Evolutionary conservation across 768 basidiomycete species (phyloP).

Genomic region (Imleria badia): DNA sequence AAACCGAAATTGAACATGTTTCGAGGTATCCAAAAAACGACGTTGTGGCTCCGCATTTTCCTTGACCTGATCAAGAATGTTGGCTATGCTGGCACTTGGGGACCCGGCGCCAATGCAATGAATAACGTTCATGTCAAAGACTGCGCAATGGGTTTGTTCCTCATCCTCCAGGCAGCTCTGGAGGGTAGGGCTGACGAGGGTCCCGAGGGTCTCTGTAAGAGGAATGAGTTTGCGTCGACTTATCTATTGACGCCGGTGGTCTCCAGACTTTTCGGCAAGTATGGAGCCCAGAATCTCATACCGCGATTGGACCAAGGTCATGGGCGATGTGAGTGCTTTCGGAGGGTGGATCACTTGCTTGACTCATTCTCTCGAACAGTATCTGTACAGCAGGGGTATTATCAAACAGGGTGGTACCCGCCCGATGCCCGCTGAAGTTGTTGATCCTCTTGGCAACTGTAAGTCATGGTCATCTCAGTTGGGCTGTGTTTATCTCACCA

Average conservation of each 20-base stretch:
- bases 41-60: conserved; percentile 38
- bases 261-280: conserved; percentile 36
- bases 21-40: conserved; percentile 38
- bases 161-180: conserved; percentile 40
- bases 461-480: conserved; percentile 12
- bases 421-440: conserved; percentile 34
- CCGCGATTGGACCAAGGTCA: conserved; percentile 31
- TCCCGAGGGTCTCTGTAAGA: conserved; percentile 41
- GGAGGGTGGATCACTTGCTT: background rate
- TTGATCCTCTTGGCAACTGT: conserved; percentile 41
- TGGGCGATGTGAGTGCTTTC: conserved; percentile 37
- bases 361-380: conserved; percentile 17
- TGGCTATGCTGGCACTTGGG: conserved; percentile 44
- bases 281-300: conserved; percentile 31
- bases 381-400: conserved; percentile 36
- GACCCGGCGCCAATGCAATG: conserved; percentile 38
- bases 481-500: background rate
- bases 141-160: conserved; percentile 33
- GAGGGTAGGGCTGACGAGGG: conserved; percentile 44
- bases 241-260: background rate
- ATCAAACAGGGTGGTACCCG: conserved; percentile 33
- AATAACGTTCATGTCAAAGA: conserved; percentile 43
- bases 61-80: conserved; percentile 31
- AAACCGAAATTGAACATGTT: background rate
- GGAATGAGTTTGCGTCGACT: too few relatives aligned